Evolutionary conservation across 106 monocot genomes (phyloP).

Genomic region (Dendrobium catenatum): DNA sequence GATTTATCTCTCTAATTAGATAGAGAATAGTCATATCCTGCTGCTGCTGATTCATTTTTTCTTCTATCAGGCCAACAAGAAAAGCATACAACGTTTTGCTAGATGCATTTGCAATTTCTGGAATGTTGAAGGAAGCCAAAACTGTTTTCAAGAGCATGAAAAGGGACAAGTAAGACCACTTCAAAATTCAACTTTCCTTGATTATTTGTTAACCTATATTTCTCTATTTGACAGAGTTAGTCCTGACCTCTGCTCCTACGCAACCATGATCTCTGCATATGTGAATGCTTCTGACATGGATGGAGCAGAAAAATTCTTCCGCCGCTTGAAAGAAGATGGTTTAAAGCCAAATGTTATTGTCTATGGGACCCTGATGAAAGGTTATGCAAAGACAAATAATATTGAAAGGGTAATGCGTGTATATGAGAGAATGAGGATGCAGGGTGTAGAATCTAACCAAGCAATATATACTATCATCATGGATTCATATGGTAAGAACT

Average conservation of each 20-base stretch:
- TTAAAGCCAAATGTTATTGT: conserved; percentile 74
- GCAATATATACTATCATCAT: conserved; percentile 91
- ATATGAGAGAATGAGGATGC: conserved; percentile 72
- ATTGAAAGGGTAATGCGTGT: conserved; percentile 71
- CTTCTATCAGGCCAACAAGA: conserved; percentile 58
- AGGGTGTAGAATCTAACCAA: conserved; percentile 78
- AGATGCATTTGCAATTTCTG: conserved; percentile 96
- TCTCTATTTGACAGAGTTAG: conserved; percentile 30
- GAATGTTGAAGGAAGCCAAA: conserved; percentile 83
- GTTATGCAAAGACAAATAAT: conserved; percentile 75
- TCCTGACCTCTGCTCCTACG: conserved; percentile 87
- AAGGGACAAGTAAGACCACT: conserved; percentile 56
- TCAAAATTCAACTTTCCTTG: background rate
- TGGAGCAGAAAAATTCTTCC: conserved; percentile 91
- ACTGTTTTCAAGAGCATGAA: conserved; percentile 94
- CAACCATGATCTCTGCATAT: conserved; percentile 86
- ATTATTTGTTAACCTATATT: background rate
- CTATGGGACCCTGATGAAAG: conserved; percentile 94
- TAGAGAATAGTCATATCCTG: background rate
- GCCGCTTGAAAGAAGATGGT: conserved; percentile 74
- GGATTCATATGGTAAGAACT: conserved; percentile 86
- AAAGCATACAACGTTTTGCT: conserved; percentile 93
- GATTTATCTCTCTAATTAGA: too few species aligned
- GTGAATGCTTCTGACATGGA: conserved; percentile 93
- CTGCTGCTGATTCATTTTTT: background rate